These are phyloP conservation scores for Corylus heterophylla DNA, from an alignment of 306 rosid species.

Conservation along the genomic window DNA sequence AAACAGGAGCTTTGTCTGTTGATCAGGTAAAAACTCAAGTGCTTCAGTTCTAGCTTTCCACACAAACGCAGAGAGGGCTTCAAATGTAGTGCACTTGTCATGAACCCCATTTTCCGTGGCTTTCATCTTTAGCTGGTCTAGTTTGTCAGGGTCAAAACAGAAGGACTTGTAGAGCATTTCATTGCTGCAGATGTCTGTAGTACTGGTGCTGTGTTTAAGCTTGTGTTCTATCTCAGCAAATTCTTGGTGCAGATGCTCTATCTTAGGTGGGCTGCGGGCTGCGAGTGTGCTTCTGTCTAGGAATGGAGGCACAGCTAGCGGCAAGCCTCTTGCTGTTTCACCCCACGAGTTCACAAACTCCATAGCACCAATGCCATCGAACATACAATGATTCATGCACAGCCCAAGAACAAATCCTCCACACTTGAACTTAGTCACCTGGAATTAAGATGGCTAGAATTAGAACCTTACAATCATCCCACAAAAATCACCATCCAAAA, in stretches of 20 bases:
- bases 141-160: conserved; percentile 68
- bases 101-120: conserved; percentile 68
- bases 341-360: conserved; percentile 91
- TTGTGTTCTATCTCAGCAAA: conserved; percentile 79
- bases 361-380: conserved; percentile 86
- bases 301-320: conserved; percentile 58
- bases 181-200: conserved; percentile 42
- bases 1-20: conserved; percentile 81
- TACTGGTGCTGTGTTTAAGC: conserved; percentile 34
- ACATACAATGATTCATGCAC: conserved; percentile 84
- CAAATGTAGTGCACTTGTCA: conserved; percentile 67
- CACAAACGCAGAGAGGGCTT: conserved; percentile 84
- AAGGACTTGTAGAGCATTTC: conserved; percentile 72
- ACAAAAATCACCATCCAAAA: not conserved
- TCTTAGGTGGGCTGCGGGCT: conserved; percentile 58
- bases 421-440: conserved; percentile 89
- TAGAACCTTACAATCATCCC: conserved; percentile 10
- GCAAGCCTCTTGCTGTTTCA: conserved; percentile 66
- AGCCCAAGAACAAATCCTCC: conserved; percentile 87
- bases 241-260: conserved; percentile 64
- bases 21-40: conserved; percentile 54
- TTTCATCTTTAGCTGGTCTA: conserved; percentile 53
- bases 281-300: conserved; percentile 65
- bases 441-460: conserved; percentile 15
- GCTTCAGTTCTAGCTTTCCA: conserved; percentile 85